Percentiles rank a stretch among this genome's conserved stretches.
These are phyloP conservation scores for Lyophyllum decastes DNA, from an alignment of 768 basidiomycete genomes.

Conservation along the genomic window DNA sequence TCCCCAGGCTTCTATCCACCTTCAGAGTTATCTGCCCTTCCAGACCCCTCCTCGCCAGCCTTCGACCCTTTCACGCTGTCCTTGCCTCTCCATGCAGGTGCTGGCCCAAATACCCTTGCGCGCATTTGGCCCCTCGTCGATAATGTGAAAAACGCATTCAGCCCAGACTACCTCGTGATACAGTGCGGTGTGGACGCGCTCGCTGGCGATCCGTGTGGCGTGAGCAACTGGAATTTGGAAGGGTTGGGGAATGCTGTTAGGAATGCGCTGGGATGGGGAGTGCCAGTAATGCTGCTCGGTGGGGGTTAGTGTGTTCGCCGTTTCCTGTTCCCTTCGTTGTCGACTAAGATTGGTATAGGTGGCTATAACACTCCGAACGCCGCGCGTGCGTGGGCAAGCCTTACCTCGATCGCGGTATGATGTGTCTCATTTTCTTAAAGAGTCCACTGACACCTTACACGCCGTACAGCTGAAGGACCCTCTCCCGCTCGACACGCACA, in stretches of 20 bases:
- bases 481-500: constrained; percentile 57
- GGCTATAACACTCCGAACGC: constrained; percentile 85
- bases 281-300: constrained; percentile 57
- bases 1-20: constrained; percentile 84
- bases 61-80: constrained; percentile 76
- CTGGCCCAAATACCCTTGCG: constrained; percentile 61
- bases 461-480: constrained; percentile 50
- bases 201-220: constrained; percentile 78
- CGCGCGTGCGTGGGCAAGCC: constrained; percentile 83
- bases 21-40: constrained; percentile 51
- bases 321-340: constrained; percentile 10
- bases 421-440: background rate
- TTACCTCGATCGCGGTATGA: constrained; percentile 76
- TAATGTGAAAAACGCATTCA: constrained; percentile 56
- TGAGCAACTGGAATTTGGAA: constrained; percentile 72
- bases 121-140: constrained; percentile 70
- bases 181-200: constrained; percentile 91
- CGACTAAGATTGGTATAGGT: constrained; percentile 41
- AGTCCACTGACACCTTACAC: background rate
- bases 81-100: constrained; percentile 74
- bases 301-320: constrained; percentile 51
- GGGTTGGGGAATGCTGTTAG: constrained; percentile 67
- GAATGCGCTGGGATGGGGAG: constrained; percentile 4
- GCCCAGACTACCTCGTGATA: constrained; percentile 77
- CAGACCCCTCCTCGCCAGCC: constrained; percentile 30